phyloP scores from a whole-genome alignment of 2,329 filamentous ascomycete genomes.

The Raffaelea arxii region DNA sequence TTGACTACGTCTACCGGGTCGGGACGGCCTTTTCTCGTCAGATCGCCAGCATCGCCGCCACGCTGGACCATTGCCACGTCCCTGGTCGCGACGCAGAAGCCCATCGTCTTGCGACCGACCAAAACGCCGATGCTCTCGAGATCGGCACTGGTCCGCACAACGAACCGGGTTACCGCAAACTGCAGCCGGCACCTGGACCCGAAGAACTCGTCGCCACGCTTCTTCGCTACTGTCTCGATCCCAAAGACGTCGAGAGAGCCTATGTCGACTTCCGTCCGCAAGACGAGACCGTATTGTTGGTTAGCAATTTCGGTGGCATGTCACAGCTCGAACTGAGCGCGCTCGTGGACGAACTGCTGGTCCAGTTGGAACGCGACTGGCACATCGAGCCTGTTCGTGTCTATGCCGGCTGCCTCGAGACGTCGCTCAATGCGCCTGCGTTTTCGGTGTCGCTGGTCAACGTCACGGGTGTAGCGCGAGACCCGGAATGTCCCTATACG shows the following conservation, averaged over 20 bases:
- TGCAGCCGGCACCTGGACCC: conserved; percentile 40
- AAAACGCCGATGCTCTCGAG: conserved; percentile 42
- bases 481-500: conserved; percentile 31
- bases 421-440: conserved; percentile 60
- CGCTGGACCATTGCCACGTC: conserved; percentile 51
- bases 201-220: conserved; percentile 45
- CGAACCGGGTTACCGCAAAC: conserved; percentile 50
- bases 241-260: conserved; percentile 37
- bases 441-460: conserved; percentile 61
- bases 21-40: conserved; percentile 39
- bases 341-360: conserved; percentile 41
- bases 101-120: too few species aligned
- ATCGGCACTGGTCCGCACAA: conserved; percentile 61
- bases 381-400: conserved; percentile 43
- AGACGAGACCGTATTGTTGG: conserved; percentile 41
- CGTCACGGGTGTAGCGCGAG: conserved; percentile 35
- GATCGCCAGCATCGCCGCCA: conserved; percentile 48
- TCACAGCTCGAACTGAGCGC: conserved; percentile 48
- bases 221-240: conserved; percentile 50
- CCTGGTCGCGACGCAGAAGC: too few species aligned
- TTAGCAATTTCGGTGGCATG: conserved; percentile 52
- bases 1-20: conserved; percentile 41
- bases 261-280: conserved; percentile 36
- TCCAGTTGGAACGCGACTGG: conserved; percentile 38
- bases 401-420: conserved; percentile 56